Evolutionary conservation across 2,329 filamentous ascomycete genomes (phyloP).

Genomic region (Coniochaeta pulveracea): DNA sequence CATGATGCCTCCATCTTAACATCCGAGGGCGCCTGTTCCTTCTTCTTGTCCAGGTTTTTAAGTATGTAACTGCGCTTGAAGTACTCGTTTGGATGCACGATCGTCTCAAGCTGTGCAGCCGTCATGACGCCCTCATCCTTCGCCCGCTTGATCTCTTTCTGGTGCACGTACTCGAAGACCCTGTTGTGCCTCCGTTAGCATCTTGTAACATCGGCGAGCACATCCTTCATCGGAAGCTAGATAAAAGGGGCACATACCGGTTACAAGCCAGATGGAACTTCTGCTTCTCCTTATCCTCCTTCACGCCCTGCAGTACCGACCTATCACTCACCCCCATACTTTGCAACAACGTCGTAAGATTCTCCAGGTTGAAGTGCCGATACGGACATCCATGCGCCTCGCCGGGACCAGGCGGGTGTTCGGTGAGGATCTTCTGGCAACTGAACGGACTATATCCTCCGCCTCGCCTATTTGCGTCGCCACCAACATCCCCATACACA

Average conservation of each 20-base stretch:
- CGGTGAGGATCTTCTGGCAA: slow-evolving; percentile 89
- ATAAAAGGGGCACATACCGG: slow-evolving; percentile 36
- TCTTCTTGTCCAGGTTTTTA: slow-evolving; percentile 57
- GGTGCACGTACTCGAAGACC: slow-evolving; percentile 84
- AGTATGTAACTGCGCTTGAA: slow-evolving; percentile 90
- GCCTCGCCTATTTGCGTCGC: slow-evolving; percentile 76
- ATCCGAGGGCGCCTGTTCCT: slow-evolving; percentile 8
- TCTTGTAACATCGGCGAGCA: slow-evolving; percentile 9
- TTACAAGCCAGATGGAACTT: slow-evolving; percentile 96
- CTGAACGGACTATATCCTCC: slow-evolving; percentile 84
- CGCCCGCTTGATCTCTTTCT: slow-evolving; percentile 62
- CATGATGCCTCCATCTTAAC: slow-evolving; percentile 15
- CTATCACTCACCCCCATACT: slow-evolving; percentile 69
- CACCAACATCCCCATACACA: slow-evolving; percentile 86
- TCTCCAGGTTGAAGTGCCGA: slow-evolving; percentile 81
- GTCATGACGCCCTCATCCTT: slow-evolving; percentile 65
- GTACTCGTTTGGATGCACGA: slow-evolving; percentile 95
- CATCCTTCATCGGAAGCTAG: background rate
- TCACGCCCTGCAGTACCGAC: slow-evolving; percentile 66
- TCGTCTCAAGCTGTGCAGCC: slow-evolving; percentile 75
- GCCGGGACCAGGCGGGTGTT: slow-evolving; percentile 74
- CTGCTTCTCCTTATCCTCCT: slow-evolving; percentile 79
- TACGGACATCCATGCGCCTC: slow-evolving; percentile 97
- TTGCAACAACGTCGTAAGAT: slow-evolving; percentile 66
- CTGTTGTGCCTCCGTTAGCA: slow-evolving; percentile 20